phyloP scores from a whole-genome alignment of 2,329 filamentous ascomycete species.

The Phoma sp. region DNA sequence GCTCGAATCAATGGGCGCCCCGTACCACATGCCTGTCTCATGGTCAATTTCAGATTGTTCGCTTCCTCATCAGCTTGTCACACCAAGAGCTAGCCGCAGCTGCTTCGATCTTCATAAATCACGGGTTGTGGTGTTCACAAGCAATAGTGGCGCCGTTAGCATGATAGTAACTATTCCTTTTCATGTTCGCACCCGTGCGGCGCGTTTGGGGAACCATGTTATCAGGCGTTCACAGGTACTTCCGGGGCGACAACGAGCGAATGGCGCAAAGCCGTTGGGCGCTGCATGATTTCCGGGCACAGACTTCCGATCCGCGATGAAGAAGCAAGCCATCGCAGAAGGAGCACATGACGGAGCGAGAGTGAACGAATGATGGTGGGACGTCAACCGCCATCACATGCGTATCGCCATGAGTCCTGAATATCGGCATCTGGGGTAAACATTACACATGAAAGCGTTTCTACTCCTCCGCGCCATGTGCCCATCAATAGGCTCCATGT shows the following conservation, averaged over 20 bases:
- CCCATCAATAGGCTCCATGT: constrained; percentile 24
- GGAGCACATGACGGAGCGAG: constrained; percentile 19
- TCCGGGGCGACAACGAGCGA: constrained; percentile 8
- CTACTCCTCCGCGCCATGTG: constrained; percentile 25
- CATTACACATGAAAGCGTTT: constrained; percentile 19
- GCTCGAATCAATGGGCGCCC: background rate
- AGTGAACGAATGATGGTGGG: constrained; percentile 23
- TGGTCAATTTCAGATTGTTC: constrained; percentile 17
- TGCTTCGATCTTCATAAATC: constrained; percentile 16
- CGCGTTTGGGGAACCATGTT: constrained; percentile 43
- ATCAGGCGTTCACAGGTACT: constrained; percentile 18
- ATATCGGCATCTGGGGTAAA: constrained; percentile 16
- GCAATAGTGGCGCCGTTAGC: constrained; percentile 38
- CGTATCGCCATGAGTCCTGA: constrained; percentile 21
- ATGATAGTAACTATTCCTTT: constrained; percentile 29
- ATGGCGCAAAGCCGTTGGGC: background rate
- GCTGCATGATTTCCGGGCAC: background rate
- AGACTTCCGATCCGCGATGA: background rate
- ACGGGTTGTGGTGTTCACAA: constrained; percentile 32
- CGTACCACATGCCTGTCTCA: constrained; percentile 21
- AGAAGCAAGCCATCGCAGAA: background rate
- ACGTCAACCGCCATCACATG: constrained; percentile 29
- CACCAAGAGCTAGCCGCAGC: constrained; percentile 17
- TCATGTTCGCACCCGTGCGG: constrained; percentile 41
- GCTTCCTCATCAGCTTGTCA: constrained; percentile 12